Evolutionary conservation across 1,139 yeast genomes (phyloP).

Genomic region (Pichia norvegensis): DNA sequence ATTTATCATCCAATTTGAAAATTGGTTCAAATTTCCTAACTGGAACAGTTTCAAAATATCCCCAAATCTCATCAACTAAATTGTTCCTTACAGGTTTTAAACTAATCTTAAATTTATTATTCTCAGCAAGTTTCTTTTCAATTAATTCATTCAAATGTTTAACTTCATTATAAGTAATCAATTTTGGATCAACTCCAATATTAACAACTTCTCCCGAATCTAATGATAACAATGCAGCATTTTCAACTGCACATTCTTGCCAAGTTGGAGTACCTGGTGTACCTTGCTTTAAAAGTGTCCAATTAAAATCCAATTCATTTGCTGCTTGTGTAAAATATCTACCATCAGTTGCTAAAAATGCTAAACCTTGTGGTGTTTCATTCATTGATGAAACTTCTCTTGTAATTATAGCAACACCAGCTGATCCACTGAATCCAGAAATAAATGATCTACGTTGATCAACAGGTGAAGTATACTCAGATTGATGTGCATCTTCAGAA

Average conservation of each 20-base stretch:
- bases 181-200: conserved; percentile 60
- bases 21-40: conserved; percentile 37
- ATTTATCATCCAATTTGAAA: conserved; percentile 35
- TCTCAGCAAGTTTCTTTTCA: conserved; percentile 22
- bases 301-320: conserved; percentile 79
- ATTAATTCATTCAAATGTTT: conserved; percentile 31
- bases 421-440: conserved; percentile 89
- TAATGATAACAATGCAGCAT: conserved; percentile 49
- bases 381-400: conserved; percentile 57
- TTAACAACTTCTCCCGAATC: conserved; percentile 32
- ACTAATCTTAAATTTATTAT: conserved; percentile 40
- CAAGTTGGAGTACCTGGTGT: conserved; percentile 67
- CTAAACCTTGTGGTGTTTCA: conserved; percentile 54
- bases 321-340: conserved; percentile 88
- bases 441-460: conserved; percentile 85
- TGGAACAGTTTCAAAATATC: conserved; percentile 41
- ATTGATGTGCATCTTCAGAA: conserved; percentile 90
- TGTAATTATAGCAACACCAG: conserved; percentile 86
- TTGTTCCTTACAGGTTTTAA: conserved; percentile 62
- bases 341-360: conserved; percentile 88
- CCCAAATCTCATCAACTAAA: conserved; percentile 75
- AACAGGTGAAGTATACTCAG: conserved; percentile 72
- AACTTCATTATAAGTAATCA: conserved; percentile 48
- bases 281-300: conserved; percentile 77
- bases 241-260: conserved; percentile 76